These are phyloP conservation scores for Artemisia annua DNA, from an alignment of 129 eudicot genomes.

Conservation along the genomic window DNA sequence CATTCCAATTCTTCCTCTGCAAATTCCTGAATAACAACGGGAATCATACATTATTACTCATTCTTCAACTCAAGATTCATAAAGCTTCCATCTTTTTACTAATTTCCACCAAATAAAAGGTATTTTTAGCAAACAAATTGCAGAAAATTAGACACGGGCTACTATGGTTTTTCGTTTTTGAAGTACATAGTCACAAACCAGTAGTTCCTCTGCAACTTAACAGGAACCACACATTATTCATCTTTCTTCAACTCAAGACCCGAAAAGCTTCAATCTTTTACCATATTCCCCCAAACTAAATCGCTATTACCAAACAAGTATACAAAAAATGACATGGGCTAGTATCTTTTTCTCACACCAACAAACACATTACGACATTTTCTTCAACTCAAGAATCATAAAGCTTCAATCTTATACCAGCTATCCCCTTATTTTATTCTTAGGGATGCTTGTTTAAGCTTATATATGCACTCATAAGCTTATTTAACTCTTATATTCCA, in stretches of 20 bases:
- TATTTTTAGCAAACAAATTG: not conserved
- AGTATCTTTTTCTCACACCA: not conserved
- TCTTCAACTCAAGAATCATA: no score
- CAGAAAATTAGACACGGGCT: not conserved
- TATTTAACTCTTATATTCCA: no score
- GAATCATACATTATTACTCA: conserved; percentile 1
- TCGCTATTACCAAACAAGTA: not conserved
- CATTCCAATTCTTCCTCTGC: conserved; percentile 95
- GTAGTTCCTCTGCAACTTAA: no score
- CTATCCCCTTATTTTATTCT: no score
- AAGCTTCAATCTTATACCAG: no score
- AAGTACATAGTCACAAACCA: no score
- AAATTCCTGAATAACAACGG: conserved; percentile 43
- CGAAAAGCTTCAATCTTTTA: not conserved
- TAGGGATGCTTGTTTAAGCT: no score
- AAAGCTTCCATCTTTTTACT: not conserved
- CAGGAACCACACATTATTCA: not conserved
- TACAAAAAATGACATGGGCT: not conserved
- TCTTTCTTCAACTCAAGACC: not conserved
- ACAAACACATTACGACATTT: not conserved
- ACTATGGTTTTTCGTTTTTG: not conserved
- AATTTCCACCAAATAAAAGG: not conserved
- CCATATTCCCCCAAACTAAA: conserved; percentile 5
- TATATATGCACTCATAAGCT: no score
- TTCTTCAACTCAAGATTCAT: not conserved